Base-by-base conservation (phyloP, 192 early-diverging fungal genomes). In the Entomortierella beljakovae region DNA sequence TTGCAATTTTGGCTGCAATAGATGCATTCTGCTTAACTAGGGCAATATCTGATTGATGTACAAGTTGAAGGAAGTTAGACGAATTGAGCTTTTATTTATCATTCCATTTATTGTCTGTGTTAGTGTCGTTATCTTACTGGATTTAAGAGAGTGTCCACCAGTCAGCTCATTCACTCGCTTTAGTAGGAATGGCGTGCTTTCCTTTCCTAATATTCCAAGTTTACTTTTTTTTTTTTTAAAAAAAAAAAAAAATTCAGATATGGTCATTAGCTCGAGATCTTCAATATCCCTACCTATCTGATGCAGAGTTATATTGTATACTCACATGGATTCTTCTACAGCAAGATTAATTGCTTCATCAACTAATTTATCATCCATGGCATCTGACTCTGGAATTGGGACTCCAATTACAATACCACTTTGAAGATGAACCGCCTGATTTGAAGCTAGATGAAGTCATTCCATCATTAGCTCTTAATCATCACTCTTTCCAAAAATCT, bases 181-280 rank as follows among this genome's bases (percentile, higher is more conserved):
- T n/a, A 99, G 87, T 70, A 99, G 75, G 79, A 94, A 99, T 5
- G 98, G 98, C 4, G 98, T 99, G 50, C 90, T 86, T 40, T 96
- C 94, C 74, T 97, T 97, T 57, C 98, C 98, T 32, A 29, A 52
- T 52, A 99, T 82, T 0, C 91, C 88, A 9, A 71, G 77, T 1
- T 71, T 73, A 26, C 90, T 90, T 68, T n/a, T 16, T 22, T 23
- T 5, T 20, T 6, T 26, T 11, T 46, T 26, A 10, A 48, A 58
- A 37, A 49, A 42, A 61, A 53, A 61, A 38, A 1, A 38, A 29
- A 22, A 34, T 31, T n/a, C 28, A 40, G 9, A 43, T 28, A 54
- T 35, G 73, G 5, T 6, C 33, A 18, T 38, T 6, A 10, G 43
- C 43, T 46, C 3, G 2, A 46, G 43, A 15, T 15, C 43, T 10